Evolutionary conservation across 345 rosid species (phyloP).

Genomic region (Hibiscus tridactylites): DNA sequence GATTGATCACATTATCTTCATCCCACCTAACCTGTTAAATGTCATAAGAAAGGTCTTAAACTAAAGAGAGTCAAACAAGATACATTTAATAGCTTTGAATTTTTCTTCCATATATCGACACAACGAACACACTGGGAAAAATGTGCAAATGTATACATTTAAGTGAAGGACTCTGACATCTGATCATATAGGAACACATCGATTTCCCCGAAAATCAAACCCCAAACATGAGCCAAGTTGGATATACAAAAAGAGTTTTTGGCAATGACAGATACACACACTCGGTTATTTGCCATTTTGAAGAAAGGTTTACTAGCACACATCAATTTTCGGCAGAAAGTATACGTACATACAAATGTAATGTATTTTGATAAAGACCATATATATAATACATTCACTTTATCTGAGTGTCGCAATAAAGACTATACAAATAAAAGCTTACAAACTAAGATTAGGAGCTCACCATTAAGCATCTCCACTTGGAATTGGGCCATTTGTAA

Average conservation of each 20-base stretch:
- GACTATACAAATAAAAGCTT: not conserved
- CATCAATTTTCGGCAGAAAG: not conserved
- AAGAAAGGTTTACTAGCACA: not conserved
- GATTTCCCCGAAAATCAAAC: not conserved
- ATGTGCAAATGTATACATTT: not conserved
- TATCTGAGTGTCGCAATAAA: not conserved
- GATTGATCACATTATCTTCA: slow-evolving; percentile 42
- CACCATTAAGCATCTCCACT: slow-evolving; percentile 90
- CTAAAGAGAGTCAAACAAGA: not conserved
- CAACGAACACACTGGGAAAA: not conserved
- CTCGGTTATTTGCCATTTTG: not conserved
- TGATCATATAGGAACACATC: not conserved
- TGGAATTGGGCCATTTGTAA: slow-evolving; percentile 79
- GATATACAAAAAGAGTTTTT: not conserved
- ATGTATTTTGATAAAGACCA: not conserved
- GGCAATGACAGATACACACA: too few species aligned
- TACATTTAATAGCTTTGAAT: not conserved
- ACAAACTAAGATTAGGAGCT: slow-evolving; percentile 5
- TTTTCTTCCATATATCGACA: not conserved
- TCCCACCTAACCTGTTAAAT: slow-evolving; percentile 77
- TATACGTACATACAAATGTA: not conserved
- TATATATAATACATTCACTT: not conserved
- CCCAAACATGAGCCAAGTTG: not conserved
- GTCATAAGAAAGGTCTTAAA: not conserved
- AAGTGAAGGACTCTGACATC: not conserved